These are phyloP conservation scores for Mrakia blollopis DNA, from an alignment of 768 basidiomycete species.

Conservation along the genomic window DNA sequence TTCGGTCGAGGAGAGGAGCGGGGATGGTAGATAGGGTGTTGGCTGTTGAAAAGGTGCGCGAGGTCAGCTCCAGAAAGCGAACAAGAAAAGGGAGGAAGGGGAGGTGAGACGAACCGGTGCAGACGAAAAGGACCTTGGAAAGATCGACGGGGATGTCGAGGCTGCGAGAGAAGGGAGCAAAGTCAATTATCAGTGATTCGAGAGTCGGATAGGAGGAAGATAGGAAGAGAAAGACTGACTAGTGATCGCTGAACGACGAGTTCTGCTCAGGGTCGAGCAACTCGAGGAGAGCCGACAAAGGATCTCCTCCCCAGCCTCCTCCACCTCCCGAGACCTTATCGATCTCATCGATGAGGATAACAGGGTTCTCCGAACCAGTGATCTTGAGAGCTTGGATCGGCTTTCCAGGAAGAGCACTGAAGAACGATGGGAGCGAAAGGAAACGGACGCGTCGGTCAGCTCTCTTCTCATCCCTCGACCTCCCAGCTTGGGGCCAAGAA, in stretches of 20 bases:
- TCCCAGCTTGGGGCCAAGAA: too few species aligned
- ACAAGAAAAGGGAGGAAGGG: neutral
- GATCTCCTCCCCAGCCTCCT: conserved; percentile 57
- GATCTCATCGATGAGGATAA: conserved; percentile 91
- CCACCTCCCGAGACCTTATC: conserved; percentile 64
- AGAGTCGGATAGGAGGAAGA: too few species aligned
- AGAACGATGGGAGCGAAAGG: neutral
- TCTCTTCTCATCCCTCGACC: neutral
- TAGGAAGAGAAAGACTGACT: conserved; percentile 53
- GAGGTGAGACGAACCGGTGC: conserved; percentile 53
- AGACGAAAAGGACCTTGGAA: conserved; percentile 93
- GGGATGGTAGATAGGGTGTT: conserved; percentile 92
- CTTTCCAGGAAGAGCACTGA: conserved; percentile 83
- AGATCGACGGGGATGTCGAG: conserved; percentile 97
- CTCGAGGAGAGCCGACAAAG: conserved; percentile 81
- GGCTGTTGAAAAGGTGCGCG: conserved; percentile 47
- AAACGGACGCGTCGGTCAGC: neutral
- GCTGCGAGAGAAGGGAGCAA: conserved; percentile 47
- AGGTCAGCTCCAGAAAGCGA: neutral
- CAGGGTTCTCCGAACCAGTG: conserved; percentile 87
- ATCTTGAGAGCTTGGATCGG: conserved; percentile 90
- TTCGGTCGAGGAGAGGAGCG: conserved; percentile 85
- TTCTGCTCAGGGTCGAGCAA: conserved; percentile 97
- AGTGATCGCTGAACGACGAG: conserved; percentile 87
- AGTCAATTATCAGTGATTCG: neutral